Conservation (phyloP, 441 rosid species). For the Syzygium syzygioides region DNA sequence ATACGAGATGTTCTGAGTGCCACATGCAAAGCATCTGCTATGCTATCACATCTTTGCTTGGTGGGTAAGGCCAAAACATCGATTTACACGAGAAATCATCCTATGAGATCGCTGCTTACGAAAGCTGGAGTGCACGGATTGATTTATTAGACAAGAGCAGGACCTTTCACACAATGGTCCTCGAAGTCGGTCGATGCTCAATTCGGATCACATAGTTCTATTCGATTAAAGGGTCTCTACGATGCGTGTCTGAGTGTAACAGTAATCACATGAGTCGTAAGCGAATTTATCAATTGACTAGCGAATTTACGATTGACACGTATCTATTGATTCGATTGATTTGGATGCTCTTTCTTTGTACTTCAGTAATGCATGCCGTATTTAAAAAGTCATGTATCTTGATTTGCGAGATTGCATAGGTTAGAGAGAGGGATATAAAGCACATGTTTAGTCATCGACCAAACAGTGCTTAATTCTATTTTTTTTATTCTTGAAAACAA, state of each 20-base stretch:
- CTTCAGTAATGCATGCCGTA: fast-evolving
- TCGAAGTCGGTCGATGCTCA: neutral
- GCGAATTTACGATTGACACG: neutral
- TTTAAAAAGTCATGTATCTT: neutral
- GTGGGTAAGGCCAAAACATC: neutral
- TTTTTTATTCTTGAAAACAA: fast-evolving
- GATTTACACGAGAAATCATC: neutral
- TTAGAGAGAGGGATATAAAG: neutral
- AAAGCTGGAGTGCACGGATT: neutral
- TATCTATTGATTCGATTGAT: fast-evolving
- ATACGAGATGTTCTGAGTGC: neutral
- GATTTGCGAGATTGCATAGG: neutral
- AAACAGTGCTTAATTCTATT: too few relatives aligned
- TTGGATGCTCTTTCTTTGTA: neutral
- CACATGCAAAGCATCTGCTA: neutral
- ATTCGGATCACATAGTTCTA: fast-evolving
- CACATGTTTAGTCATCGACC: fast-evolving
- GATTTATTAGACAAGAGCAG: neutral
- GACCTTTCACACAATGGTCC: neutral
- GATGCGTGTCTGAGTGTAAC: neutral
- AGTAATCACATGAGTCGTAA: neutral
- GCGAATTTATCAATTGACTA: neutral
- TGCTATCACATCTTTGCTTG: neutral
- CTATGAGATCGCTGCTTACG: neutral
- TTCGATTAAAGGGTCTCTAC: neutral